Base-by-base conservation (phyloP, 2,329 filamentous ascomycete species). In the Fusarium transvaalense region DNA sequence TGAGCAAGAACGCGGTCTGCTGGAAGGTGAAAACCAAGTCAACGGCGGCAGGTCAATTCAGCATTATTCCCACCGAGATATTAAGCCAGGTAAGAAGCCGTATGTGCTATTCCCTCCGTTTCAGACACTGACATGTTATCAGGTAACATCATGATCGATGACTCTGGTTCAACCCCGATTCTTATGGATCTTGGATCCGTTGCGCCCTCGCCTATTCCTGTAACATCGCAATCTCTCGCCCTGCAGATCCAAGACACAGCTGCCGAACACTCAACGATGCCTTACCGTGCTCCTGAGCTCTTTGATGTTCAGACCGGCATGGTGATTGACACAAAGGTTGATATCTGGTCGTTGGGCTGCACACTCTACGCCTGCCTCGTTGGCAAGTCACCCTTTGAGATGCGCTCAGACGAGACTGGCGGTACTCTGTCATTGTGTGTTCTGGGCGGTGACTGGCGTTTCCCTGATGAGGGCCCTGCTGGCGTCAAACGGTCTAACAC, bases 141-240 rank as follows among this genome's bases (percentile, higher is more conserved):
- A 89, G 88, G 94, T 61, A 99, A 99, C 81, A 97, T 99, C 77
- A 99, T 99, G 96, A 97, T 99, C 71, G 91, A 92, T 71, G 95
- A 98, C 78, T 89, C 93, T 74, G 96, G 96, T 71, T 87, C 89
- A 62, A 90, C 90, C 31, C 95, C 96, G 4, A 96, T 99, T 74
- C 87, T 99, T 35, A 99, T 99, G 96, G 96, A 99, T 78, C 89
- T 99, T 25, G 96, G 96, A 68, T 97, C 94, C 59, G 85, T 99
- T 58, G 91, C 93, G 39, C 92, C 92, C 19, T 94, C 93, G 3
- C 96, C 96, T 2, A 92, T 93, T 59, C 88, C 92, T 27, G 95
- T 98, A 72, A 97, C 95, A 6, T 96, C 92, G 19, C 91, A 95
- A 64, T 97, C 93, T 4, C 86, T 97, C 56, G 96, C 96, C 43